Evolutionary conservation across 768 basidiomycete genomes (phyloP).

Genomic region (Leucocoprinus leucothites): DNA sequence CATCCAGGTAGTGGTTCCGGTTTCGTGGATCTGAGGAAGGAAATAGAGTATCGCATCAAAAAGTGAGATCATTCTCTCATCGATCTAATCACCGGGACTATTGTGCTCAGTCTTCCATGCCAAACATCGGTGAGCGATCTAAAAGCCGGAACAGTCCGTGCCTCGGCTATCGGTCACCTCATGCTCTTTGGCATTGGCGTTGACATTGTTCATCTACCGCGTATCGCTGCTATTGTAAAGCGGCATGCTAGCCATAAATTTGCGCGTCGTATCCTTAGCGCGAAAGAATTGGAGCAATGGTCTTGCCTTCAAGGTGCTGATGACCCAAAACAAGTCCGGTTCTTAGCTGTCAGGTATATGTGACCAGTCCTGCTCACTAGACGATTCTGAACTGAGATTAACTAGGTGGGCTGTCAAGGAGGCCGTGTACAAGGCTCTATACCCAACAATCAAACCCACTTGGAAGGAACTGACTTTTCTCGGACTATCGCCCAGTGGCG

Average conservation of each 20-base stretch:
- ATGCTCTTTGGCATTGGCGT: conserved; percentile 71
- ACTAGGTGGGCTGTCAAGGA: conserved; percentile 82
- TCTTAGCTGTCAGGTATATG: conserved; percentile 68
- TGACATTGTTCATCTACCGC: conserved; percentile 69
- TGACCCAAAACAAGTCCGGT: conserved; percentile 33
- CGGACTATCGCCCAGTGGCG: conserved; percentile 23
- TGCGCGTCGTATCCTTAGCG: conserved; percentile 63
- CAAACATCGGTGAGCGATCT: background rate
- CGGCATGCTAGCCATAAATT: conserved; percentile 46
- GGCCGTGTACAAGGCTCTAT: conserved; percentile 83
- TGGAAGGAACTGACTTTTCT: conserved; percentile 75
- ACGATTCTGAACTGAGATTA: background rate
- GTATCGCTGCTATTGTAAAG: conserved; percentile 52
- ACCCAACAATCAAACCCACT: conserved; percentile 52
- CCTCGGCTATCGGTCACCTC: background rate
- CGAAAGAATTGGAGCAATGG: conserved; percentile 40
- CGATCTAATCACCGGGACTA: background rate
- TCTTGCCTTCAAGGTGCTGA: conserved; percentile 23
- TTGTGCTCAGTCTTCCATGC: conserved; percentile 1
- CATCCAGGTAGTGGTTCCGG: background rate
- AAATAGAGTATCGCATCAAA: background rate
- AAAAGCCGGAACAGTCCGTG: too few species aligned
- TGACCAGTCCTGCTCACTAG: background rate
- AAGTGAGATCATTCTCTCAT: background rate
- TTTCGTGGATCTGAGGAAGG: background rate